phyloP scores from a whole-genome alignment of 371 early-diverging fungal genomes.

The Apophysomyces elegans region DNA sequence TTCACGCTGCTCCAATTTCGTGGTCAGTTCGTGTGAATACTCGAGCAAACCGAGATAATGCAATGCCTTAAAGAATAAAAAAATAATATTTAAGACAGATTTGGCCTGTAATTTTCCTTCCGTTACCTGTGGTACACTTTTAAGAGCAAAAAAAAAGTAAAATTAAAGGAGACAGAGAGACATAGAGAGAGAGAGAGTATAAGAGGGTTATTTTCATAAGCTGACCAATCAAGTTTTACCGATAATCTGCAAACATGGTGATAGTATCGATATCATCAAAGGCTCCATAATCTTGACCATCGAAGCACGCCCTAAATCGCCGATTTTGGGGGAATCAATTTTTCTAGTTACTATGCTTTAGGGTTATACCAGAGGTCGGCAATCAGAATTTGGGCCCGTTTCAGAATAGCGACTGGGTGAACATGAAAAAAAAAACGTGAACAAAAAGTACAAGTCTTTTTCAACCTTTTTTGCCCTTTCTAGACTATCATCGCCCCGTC shows the following conservation, averaged over 20 bases:
- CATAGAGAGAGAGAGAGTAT: too few species aligned
- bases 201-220: background rate
- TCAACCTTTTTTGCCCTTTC: too few species aligned
- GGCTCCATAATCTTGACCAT: constrained; percentile 64
- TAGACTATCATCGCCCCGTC: too few species aligned
- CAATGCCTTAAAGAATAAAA: constrained; percentile 56
- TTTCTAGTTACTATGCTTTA: background rate
- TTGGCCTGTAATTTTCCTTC: background rate
- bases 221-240: constrained; percentile 36
- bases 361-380: constrained; percentile 76
- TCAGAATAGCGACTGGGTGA: constrained; percentile 67
- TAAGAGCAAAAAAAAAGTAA: background rate
- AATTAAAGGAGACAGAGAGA: too few species aligned
- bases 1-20: constrained; percentile 47
- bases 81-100: background rate
- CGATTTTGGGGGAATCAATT: background rate
- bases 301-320: constrained; percentile 78
- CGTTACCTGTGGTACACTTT: constrained; percentile 60
- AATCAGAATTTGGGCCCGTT: constrained; percentile 89
- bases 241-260: constrained; percentile 95
- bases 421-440: background rate
- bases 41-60: constrained; percentile 71
- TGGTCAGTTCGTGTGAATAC: constrained; percentile 66
- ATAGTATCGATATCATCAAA: constrained; percentile 83
- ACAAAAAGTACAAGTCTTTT: background rate